Percentiles rank a stretch among this genome's conserved stretches.
These are phyloP conservation scores for Vitis rotundifolia DNA, from an alignment of 164 flowering plant species.

Conservation along the genomic window DNA sequence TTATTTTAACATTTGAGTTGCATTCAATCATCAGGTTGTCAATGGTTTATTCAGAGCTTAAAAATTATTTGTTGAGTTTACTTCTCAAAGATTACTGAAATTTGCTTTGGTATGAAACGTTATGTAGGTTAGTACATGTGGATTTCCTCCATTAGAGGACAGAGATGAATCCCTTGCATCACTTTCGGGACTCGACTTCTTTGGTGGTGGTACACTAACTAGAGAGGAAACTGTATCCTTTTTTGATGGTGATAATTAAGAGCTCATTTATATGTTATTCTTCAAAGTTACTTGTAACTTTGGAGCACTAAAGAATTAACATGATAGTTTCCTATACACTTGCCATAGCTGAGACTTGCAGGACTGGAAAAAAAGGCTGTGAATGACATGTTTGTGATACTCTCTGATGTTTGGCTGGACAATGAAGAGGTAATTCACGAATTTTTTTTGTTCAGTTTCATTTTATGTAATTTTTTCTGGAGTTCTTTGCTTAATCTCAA, in stretches of 20 bases:
- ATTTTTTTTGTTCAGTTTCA: neutral
- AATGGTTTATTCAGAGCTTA: neutral
- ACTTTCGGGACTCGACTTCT: constrained; percentile 74
- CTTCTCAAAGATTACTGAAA: constrained; percentile 1
- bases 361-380: constrained; percentile 77
- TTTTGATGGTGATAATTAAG: neutral
- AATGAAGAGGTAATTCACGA: constrained; percentile 65
- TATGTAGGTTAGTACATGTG: constrained; percentile 78
- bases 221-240: constrained; percentile 81
- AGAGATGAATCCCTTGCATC: constrained; percentile 63
- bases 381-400: constrained; percentile 88
- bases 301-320: neutral
- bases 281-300: neutral
- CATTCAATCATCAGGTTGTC: too few species aligned
- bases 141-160: constrained; percentile 97
- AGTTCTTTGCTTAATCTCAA: constrained; percentile 5
- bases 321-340: constrained; percentile 26
- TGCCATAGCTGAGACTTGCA: constrained; percentile 64
- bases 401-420: constrained; percentile 93
- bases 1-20: neutral
- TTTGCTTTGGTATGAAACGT: constrained; percentile 12
- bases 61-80: neutral
- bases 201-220: constrained; percentile 77
- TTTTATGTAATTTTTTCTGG: neutral
- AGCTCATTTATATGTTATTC: neutral